phyloP scores from a whole-genome alignment of 495 filamentous ascomycete genomes.

The Lasiosphaeris hirsuta region DNA sequence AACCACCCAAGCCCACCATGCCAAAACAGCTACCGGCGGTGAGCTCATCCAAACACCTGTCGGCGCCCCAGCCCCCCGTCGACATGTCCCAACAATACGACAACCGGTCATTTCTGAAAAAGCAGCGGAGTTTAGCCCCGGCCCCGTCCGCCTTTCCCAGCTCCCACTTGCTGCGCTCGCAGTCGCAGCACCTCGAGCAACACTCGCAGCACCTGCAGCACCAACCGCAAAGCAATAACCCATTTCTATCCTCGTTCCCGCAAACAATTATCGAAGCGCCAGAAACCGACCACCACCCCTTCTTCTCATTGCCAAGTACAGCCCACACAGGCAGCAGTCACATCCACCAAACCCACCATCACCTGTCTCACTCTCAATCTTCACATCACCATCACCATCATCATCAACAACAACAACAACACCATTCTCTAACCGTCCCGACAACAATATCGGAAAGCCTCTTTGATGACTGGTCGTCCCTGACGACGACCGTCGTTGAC shows the following conservation, averaged over 20 bases:
- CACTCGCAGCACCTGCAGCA: conserved; percentile 7
- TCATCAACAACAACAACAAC: neutral
- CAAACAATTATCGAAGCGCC: conserved; percentile 12
- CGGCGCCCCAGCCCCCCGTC: conserved; percentile 16
- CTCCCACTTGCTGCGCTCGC: conserved; percentile 7
- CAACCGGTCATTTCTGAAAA: conserved; percentile 7
- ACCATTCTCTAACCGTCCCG: conserved; percentile 2
- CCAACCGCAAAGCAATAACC: conserved; percentile 11
- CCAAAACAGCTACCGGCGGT: conserved; percentile 1
- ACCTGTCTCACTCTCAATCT: conserved; percentile 1
- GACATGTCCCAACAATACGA: conserved; percentile 10
- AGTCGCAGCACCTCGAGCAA: conserved; percentile 12
- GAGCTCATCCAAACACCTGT: conserved; percentile 22
- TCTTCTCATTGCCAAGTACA: conserved; percentile 35
- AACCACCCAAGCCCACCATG: conserved; percentile 20
- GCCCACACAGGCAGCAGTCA: conserved; percentile 22
- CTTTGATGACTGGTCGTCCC: conserved; percentile 31
- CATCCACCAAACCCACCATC: conserved; percentile 10
- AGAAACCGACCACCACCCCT: conserved; percentile 4
- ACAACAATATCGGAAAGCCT: conserved; percentile 10
- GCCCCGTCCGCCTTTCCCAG: conserved; percentile 4
- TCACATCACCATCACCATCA: conserved; percentile 1
- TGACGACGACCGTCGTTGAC: conserved; percentile 28
- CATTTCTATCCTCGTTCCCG: conserved; percentile 5
- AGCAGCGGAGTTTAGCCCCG: conserved; percentile 20